Conservation (phyloP, 305 asterid genomes). For the Solanum hybrid region DNA sequence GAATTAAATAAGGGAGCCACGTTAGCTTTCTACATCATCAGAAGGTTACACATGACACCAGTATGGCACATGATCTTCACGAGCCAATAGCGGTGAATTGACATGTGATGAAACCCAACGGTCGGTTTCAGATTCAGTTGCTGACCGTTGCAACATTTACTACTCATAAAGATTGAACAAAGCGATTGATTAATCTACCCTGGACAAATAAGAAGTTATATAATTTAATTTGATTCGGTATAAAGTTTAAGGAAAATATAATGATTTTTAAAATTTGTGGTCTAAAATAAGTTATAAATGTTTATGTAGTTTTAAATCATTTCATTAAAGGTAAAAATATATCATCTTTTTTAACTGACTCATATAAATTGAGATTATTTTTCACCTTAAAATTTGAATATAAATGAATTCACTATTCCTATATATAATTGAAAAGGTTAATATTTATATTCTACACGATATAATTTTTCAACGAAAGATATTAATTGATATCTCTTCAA, state of each 20-base stretch:
- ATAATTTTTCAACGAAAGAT: not conserved
- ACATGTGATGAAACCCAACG: constrained; percentile 8
- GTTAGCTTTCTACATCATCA: not conserved
- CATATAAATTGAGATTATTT: no score
- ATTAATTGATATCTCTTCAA: not conserved
- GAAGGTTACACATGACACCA: not conserved
- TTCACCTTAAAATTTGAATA: not conserved
- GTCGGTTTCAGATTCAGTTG: constrained; percentile 3
- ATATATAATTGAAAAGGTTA: not conserved
- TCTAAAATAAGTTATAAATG: no score
- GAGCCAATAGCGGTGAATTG: not conserved
- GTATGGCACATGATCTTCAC: constrained; percentile 9
- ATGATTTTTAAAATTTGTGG: no score
- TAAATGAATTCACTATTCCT: not conserved
- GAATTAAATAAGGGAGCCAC: not conserved
- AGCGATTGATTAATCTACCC: no score
- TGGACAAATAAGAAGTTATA: not conserved
- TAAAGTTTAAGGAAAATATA: no score
- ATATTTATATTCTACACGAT: not conserved
- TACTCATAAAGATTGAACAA: not conserved
- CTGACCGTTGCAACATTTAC: constrained; percentile 1
- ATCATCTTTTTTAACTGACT: no score
- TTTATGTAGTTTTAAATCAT: no score
- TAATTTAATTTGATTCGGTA: no score
- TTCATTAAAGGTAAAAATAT: no score